These are phyloP conservation scores for Lipomyces oligophaga DNA, from an alignment of 805 yeast species.

Conservation along the genomic window DNA sequence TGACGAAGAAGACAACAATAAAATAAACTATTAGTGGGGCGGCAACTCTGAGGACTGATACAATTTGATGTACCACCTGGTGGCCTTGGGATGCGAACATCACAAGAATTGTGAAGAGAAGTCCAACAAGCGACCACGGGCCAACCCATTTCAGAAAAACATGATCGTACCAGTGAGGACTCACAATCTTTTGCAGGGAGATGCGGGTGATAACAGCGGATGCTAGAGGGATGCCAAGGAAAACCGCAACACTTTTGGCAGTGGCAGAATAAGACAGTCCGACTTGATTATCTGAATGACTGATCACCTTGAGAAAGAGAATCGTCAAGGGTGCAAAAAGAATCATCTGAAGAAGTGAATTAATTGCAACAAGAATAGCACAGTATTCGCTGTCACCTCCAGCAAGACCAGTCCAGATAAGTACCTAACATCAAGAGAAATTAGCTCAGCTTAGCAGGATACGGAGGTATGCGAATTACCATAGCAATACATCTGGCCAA, in stretches of 20 bases:
- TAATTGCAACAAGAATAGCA: conserved; percentile 39
- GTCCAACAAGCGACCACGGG: conserved; percentile 51
- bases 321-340: conserved; percentile 52
- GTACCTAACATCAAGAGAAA: conserved; percentile 30
- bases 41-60: conserved; percentile 48
- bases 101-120: conserved; percentile 49
- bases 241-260: conserved; percentile 49
- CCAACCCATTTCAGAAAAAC: conserved; percentile 42
- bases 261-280: conserved; percentile 39
- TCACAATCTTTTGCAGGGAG: conserved; percentile 35
- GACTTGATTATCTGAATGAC: neutral
- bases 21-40: conserved; percentile 51
- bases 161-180: conserved; percentile 35
- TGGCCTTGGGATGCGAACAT: conserved; percentile 51
- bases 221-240: conserved; percentile 52
- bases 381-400: conserved; percentile 49
- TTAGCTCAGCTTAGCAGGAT: neutral
- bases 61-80: conserved; percentile 46
- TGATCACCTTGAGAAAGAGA: conserved; percentile 46
- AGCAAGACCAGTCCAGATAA: conserved; percentile 44
- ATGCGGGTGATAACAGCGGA: conserved; percentile 45
- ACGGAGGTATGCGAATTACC: conserved; percentile 30
- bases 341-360: conserved; percentile 49
- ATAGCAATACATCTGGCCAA: conserved; percentile 59
- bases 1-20: conserved; percentile 45